Base-by-base conservation (phyloP, 139 green algal genomes). In the Asterochloris sp. region DNA sequence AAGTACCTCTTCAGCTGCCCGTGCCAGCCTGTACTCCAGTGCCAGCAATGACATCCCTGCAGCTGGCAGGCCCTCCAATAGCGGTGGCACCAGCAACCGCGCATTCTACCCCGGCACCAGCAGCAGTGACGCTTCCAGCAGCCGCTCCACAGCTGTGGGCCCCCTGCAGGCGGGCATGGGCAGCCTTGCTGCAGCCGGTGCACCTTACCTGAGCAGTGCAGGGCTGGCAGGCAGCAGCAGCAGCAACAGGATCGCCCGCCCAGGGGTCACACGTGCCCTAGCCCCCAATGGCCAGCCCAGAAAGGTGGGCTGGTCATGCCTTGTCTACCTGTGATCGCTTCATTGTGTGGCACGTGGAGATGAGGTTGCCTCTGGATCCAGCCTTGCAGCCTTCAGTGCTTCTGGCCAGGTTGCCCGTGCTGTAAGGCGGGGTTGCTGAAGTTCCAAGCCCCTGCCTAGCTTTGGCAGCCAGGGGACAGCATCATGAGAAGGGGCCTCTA, bases 241-340 rank as follows among this genome's bases (percentile, higher is more conserved):
- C 84, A 77, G 28, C 61, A 26, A 13, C 9, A n/a, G 27, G 85
- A 38, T 29, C 69, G 79, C 69, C 76, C 38, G 78, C 16, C 54
- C 83, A n/a, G 84, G 78, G 14, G 82, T 94, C 11, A 86, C 88
- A 12, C 89, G 94, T 71, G 88, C 94, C 27, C 83, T 98, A 29
- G 93, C 94, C 15, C 90, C 93, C 63, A 97, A 96, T 83, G 94
- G 94, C 0, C 94, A 98, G 88, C 94, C 94, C 0, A 87, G 94
- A 63, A 98, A 98, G 88, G 86, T 97, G 69, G 38, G 38, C 38
- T 54, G 38, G 38, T 54, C 4, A 54, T 54, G 38, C 38, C 38
- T 6, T 54, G 38, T 54, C 38, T 54, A 54, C 38, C 38, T 54
- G 38, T 54, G 38, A 54, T 6, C 38, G 38, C 38, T 54, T 54